These are phyloP conservation scores for Sextonia rubra DNA, from an alignment of 164 flowering plant species.

Conservation along the genomic window DNA sequence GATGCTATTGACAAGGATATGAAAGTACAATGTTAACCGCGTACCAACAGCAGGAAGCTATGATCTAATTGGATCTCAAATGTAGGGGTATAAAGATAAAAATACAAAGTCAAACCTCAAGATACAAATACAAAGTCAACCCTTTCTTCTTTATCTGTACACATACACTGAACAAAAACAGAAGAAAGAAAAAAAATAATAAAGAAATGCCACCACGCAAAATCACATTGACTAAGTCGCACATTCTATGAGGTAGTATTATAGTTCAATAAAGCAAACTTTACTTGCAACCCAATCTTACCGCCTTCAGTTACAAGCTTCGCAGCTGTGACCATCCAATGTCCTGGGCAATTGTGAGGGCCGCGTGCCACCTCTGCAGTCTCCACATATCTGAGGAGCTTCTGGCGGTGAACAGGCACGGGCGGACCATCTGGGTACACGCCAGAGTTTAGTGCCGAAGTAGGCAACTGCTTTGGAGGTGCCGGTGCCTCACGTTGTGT, in stretches of 20 bases:
- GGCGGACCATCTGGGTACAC: slow-evolving; percentile 84
- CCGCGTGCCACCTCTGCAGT: slow-evolving; percentile 61
- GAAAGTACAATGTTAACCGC: neutral
- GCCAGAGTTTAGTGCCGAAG: slow-evolving; percentile 55
- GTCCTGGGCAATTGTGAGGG: slow-evolving; percentile 74
- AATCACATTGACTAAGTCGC: neutral
- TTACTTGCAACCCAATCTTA: slow-evolving; percentile 69
- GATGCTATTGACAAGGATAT: neutral
- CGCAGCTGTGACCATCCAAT: slow-evolving; percentile 80
- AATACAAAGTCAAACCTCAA: neutral
- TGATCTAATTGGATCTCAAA: neutral
- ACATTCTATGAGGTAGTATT: slow-evolving; percentile 3
- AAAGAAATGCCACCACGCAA: neutral
- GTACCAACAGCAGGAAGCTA: neutral
- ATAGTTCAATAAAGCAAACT: slow-evolving; percentile 70
- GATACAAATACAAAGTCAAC: neutral
- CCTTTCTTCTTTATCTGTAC: neutral
- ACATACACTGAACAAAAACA: neutral
- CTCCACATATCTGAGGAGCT: slow-evolving; percentile 61
- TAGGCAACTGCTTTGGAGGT: slow-evolving; percentile 43
- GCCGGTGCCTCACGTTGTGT: slow-evolving; percentile 29
- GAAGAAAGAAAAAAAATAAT: neutral
- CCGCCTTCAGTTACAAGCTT: slow-evolving; percentile 58
- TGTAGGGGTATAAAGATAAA: neutral
- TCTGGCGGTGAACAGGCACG: slow-evolving; percentile 38